phyloP scores from a whole-genome alignment of 108 stramenopile genomes.

The Mayamaea pseudoterrestris region DNA sequence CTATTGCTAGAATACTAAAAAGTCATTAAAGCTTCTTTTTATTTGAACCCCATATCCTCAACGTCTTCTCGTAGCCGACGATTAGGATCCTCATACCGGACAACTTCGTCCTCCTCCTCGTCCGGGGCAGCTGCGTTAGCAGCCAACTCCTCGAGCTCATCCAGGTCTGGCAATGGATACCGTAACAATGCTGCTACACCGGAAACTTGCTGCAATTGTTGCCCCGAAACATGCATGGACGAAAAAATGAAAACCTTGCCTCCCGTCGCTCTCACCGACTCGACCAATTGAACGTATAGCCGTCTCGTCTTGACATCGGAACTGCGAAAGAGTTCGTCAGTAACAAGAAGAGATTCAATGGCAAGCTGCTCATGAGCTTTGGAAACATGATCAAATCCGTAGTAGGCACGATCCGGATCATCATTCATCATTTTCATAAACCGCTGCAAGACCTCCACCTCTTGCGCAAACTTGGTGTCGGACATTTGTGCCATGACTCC shows the following conservation, averaged over 20 bases:
- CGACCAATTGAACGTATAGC: slow-evolving; percentile 83
- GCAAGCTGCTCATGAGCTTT: slow-evolving; percentile 82
- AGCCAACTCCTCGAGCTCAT: slow-evolving; percentile 62
- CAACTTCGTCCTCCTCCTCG: slow-evolving; percentile 33
- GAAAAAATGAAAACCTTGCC: slow-evolving; percentile 83
- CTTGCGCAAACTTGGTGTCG: slow-evolving; percentile 84
- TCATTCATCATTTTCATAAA: slow-evolving; percentile 88
- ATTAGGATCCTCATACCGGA: too few relatives aligned
- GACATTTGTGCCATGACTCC: slow-evolving; percentile 65
- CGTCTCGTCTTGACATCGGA: slow-evolving; percentile 62
- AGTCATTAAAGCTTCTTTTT: too few relatives aligned
- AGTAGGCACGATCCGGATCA: slow-evolving; percentile 88
- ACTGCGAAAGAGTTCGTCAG: slow-evolving; percentile 86
- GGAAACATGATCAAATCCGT: slow-evolving; percentile 77
- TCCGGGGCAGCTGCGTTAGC: slow-evolving; percentile 14
- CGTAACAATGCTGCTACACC: slow-evolving; percentile 93
- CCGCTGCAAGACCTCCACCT: slow-evolving; percentile 77
- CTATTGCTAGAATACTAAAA: too few relatives aligned
- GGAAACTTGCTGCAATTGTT: slow-evolving; percentile 84
- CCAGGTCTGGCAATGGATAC: slow-evolving; percentile 80
- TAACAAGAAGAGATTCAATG: slow-evolving; percentile 84
- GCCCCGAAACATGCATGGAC: slow-evolving; percentile 87
- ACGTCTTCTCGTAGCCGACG: slow-evolving; percentile 55
- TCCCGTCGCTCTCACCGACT: slow-evolving; percentile 72
- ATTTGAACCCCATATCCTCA: slow-evolving; percentile 61